phyloP scores from a whole-genome alignment of 1,284 basidiomycete genomes.

The Rhodotorula sp. region DNA sequence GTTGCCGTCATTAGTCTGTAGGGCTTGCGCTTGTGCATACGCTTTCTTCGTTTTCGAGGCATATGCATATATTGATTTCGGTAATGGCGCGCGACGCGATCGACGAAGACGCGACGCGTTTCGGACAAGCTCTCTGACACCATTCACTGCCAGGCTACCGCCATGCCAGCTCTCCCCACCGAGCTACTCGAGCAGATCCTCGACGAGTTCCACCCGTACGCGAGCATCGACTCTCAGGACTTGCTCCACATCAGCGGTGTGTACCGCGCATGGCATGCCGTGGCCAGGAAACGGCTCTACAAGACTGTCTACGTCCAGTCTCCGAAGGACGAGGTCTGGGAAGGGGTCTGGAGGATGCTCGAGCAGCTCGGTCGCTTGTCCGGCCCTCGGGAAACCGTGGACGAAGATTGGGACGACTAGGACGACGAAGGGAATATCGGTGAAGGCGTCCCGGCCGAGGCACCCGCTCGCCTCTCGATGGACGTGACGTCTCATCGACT shows the following conservation, averaged over 20 bases:
- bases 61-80: no score
- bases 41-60: no score
- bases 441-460: neutral
- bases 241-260: neutral
- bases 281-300: neutral
- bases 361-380: neutral
- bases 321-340: neutral
- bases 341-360: neutral
- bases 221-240: neutral
- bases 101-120: no score
- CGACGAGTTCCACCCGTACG: neutral
- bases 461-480: neutral
- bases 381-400: neutral
- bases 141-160: neutral
- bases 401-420: neutral
- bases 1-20: no score
- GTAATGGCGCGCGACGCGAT: no score
- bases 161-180: neutral
- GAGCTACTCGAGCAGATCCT: neutral
- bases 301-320: neutral
- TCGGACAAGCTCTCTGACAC: no score
- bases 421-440: neutral
- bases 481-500: neutral
- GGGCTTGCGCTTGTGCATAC: no score
- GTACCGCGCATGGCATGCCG: neutral